Percentiles rank a stretch among this genome's conserved stretches.
Evolutionary conservation across 169 alveolate species (phyloP).

Genomic region (Hepatocystis sp.): DNA sequence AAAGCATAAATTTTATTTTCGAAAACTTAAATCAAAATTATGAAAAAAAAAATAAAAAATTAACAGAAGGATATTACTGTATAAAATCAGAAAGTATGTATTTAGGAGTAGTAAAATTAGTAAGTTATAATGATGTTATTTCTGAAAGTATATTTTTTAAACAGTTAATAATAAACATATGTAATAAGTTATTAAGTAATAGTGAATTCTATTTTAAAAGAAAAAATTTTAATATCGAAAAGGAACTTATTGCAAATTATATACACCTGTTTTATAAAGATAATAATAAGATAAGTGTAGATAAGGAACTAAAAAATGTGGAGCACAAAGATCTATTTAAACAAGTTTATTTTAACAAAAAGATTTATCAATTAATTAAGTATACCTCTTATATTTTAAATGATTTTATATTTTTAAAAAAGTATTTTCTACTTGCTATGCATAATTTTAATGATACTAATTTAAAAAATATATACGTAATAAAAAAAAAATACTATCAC

Average conservation of each 20-base stretch:
- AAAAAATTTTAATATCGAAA: not conserved
- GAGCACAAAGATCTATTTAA: slow-evolving; percentile 39
- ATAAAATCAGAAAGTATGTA: slow-evolving; percentile 7
- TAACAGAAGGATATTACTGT: slow-evolving; percentile 73
- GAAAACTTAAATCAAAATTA: slow-evolving; percentile 41
- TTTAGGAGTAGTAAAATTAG: slow-evolving; percentile 39
- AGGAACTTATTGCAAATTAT: slow-evolving; percentile 22
- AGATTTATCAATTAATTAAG: slow-evolving; percentile 42
- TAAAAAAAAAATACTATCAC: slow-evolving; percentile 49
- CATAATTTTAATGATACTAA: slow-evolving; percentile 3
- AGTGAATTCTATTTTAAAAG: slow-evolving; percentile 15
- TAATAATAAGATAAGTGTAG: slow-evolving; percentile 38
- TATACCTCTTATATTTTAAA: slow-evolving; percentile 73
- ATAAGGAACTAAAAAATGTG: slow-evolving; percentile 24
- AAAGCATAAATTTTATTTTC: slow-evolving; percentile 53
- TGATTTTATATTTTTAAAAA: slow-evolving; percentile 50
- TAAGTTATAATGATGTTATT: slow-evolving; percentile 54
- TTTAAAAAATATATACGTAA: slow-evolving; percentile 5
- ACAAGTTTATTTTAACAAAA: slow-evolving; percentile 52
- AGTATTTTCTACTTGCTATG: slow-evolving; percentile 25
- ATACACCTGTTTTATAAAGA: slow-evolving; percentile 46
- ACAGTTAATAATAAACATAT: slow-evolving; percentile 53
- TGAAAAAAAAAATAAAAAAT: slow-evolving; percentile 23
- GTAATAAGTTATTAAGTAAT: slow-evolving; percentile 26
- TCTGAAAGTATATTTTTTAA: slow-evolving; percentile 69